Conservation (phyloP, 306 rosid species). For the Malus asiatica region DNA sequence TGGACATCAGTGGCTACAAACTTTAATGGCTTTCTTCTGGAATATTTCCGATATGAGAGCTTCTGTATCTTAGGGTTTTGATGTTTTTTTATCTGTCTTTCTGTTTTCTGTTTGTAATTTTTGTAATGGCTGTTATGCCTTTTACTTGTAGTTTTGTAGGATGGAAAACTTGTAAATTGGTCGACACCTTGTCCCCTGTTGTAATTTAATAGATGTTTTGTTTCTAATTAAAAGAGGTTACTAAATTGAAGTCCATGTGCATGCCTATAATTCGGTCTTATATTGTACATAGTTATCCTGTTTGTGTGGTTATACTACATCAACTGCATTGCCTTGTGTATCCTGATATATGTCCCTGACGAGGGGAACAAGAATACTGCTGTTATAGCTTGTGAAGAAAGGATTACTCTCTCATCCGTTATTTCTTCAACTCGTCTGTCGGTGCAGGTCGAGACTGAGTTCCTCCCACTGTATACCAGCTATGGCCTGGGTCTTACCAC, state of each 20-base stretch:
- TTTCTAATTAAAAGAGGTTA: background rate
- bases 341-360: background rate
- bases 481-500: constrained; percentile 85
- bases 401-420: background rate
- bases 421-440: background rate
- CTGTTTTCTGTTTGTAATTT: background rate
- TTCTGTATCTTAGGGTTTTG: background rate
- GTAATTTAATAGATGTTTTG: background rate
- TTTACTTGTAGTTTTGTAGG: background rate
- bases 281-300: background rate
- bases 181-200: background rate
- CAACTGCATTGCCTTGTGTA: background rate
- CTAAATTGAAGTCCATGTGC: background rate
- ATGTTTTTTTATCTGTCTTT: background rate
- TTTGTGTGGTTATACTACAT: background rate
- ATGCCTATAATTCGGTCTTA: background rate
- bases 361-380: background rate
- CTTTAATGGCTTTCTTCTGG: background rate
- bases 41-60: background rate
- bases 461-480: constrained; percentile 65
- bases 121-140: background rate
- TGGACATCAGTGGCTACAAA: background rate
- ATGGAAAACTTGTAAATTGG: background rate
- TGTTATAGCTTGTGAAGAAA: background rate
- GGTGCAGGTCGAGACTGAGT: constrained; percentile 80